Conservation (phyloP, 1,284 basidiomycete genomes). For the Microbotryum silenes-acaulis region DNA sequence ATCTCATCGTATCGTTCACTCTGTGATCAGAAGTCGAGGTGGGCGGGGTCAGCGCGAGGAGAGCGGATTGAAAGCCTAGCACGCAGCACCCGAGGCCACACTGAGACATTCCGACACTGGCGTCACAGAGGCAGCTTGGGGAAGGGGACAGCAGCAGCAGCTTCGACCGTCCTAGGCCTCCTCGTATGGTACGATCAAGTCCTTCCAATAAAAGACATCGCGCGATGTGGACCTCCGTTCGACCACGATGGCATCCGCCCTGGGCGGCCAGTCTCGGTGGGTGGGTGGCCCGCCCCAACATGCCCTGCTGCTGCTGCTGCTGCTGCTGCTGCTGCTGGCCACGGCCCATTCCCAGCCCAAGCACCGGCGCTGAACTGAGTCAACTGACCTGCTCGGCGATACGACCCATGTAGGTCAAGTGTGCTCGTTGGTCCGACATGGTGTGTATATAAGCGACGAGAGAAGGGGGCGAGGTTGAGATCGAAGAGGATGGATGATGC, state of each 20-base stretch:
- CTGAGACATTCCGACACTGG: neutral
- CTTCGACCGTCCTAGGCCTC: neutral
- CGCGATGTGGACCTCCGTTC: neutral
- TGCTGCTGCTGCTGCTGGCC: neutral
- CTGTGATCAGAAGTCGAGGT: neutral
- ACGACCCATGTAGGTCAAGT: conserved; percentile 27
- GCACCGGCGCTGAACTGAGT: neutral
- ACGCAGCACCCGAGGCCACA: neutral
- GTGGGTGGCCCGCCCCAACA: neutral
- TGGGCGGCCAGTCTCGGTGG: too few relatives aligned
- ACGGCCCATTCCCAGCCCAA: too few relatives aligned
- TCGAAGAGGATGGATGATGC: too few relatives aligned
- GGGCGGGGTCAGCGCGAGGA: neutral
- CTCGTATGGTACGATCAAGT: neutral
- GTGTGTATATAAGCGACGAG: too few relatives aligned
- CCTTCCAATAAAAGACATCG: neutral
- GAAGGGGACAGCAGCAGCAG: neutral
- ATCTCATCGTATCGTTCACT: conserved; percentile 24
- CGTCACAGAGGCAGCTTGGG: neutral
- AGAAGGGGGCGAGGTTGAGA: too few relatives aligned
- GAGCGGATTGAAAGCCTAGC: neutral
- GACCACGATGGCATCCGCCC: neutral
- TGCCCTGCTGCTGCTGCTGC: neutral
- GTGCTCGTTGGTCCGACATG: too few relatives aligned
- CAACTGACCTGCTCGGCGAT: conserved; percentile 26